Conservation (phyloP, 1,284 basidiomycete species). For the Xerocomus alliaceus region DNA sequence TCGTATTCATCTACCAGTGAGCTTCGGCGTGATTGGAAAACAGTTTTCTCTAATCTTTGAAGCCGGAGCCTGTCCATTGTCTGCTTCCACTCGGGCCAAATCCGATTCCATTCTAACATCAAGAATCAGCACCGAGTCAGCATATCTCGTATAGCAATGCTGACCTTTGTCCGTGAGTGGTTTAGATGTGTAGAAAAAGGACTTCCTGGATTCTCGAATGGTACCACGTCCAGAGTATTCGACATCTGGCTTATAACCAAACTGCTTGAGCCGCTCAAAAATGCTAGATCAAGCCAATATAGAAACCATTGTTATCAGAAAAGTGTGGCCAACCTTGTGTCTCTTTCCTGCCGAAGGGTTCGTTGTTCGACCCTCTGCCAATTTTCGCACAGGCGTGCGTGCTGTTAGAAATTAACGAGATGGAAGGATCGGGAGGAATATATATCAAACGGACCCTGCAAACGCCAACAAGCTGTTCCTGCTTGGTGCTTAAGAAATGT, state of each 20-base stretch:
- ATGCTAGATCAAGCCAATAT: not conserved
- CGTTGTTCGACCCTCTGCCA: conserved; percentile 2
- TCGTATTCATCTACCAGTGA: not conserved
- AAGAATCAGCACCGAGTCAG: not conserved
- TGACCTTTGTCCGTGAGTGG: not conserved
- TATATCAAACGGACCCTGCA: not conserved
- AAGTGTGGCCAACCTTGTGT: conserved; percentile 3
- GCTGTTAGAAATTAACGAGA: not conserved
- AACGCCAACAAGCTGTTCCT: not conserved
- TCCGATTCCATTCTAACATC: not conserved
- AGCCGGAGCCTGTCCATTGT: not conserved
- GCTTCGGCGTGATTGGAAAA: not conserved
- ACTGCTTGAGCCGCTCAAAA: not conserved
- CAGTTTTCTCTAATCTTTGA: not conserved
- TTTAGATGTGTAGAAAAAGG: not conserved
- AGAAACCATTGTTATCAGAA: not conserved
- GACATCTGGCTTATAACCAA: not conserved
- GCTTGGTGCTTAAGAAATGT: not conserved
- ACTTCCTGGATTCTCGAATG: not conserved
- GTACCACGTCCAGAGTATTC: not conserved
- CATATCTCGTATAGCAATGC: not conserved
- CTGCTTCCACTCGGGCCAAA: not conserved
- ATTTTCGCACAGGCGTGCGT: conserved; percentile 8
- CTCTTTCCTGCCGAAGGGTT: not conserved
- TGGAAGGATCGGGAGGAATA: not conserved